A percentile compares a stretch with the other conserved stretches of the same genome.
Evolutionary conservation across 352 stramenopile species (phyloP).

Genomic region (Albugo candida): DNA sequence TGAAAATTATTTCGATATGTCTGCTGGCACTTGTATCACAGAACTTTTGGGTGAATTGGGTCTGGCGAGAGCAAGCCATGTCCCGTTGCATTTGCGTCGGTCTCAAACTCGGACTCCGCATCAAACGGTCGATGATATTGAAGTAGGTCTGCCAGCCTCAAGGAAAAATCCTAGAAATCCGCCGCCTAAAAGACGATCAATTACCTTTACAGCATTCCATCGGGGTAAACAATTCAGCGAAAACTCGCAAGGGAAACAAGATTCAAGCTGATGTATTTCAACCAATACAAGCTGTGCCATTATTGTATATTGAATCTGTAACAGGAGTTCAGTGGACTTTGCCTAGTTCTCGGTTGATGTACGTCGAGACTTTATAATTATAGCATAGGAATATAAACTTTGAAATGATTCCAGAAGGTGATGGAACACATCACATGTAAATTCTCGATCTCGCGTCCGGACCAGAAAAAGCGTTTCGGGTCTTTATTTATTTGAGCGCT

Average conservation of each 20-base stretch:
- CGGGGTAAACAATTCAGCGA: not conserved
- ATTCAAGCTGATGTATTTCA: not conserved
- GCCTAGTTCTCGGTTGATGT: too few relatives aligned
- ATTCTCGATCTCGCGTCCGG: too few relatives aligned
- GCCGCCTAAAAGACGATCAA: slow-evolving; percentile 41
- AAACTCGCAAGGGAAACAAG: not conserved
- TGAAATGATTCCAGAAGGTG: too few relatives aligned
- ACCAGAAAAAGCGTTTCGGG: too few relatives aligned
- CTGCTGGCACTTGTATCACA: slow-evolving; percentile 40
- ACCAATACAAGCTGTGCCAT: too few relatives aligned
- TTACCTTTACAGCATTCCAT: slow-evolving; percentile 51
- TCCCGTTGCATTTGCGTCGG: slow-evolving; percentile 11
- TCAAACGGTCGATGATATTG: slow-evolving; percentile 54
- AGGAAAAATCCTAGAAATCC: slow-evolving; percentile 25
- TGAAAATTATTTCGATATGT: slow-evolving; percentile 77
- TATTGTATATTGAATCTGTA: too few relatives aligned
- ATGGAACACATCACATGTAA: too few relatives aligned
- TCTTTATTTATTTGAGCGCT: too few relatives aligned
- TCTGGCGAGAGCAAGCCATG: slow-evolving; percentile 26
- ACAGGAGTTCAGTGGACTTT: too few relatives aligned
- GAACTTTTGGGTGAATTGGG: slow-evolving; percentile 41
- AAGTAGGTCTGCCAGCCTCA: slow-evolving; percentile 37
- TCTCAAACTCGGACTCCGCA: slow-evolving; percentile 32
- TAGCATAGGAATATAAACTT: too few relatives aligned
- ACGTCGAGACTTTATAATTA: too few relatives aligned